Base-by-base conservation (phyloP, 2,329 filamentous ascomycete genomes). In the Sordariomycetes sp. region DNA sequence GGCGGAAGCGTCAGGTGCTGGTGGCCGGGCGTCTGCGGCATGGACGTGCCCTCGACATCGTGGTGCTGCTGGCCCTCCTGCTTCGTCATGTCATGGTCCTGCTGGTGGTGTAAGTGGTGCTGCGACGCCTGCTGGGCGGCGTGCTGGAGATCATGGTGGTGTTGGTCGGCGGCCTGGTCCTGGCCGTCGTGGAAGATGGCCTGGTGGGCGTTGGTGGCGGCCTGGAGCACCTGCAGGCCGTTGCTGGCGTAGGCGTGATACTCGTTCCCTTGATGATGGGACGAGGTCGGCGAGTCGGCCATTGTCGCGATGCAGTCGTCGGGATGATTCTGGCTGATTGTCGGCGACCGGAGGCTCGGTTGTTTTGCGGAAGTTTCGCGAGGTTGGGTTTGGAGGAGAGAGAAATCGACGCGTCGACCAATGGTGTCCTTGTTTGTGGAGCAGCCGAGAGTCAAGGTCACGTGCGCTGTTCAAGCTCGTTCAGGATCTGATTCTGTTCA, bases 221-320 rank as follows among this genome's bases (percentile, higher is more conserved):
- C 74, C 61, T 76, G 74, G 37, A 76, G 69, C 58, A 75, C 75
- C 62, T 75, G 72, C 53, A 76, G 69, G 37, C 74, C 73, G 64
- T 76, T 76, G 65, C 71, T 75, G 55, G 74, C 74, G 62, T 76
- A 76, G 59, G 68, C 71, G 66, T 76, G 74, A 37, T 57, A 58
- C 8, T 58, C 48, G 40, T 35, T 48, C 6, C 34, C 32, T 14
- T 35, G 20, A 20, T 32, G 53, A 22, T 28, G 34, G 11, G 53
- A 25, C 22, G 34, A 40, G 10, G 32, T 55, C 37, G 28, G 51
- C 51, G 51, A 57, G 34, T 58, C 57, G 20, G 50, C 57, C 57
- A 58, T 58, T 18, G 51, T 58, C 16, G 56, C 46, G 24, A 35
- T 58, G 48, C 37, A 28, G 16, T 18, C 18, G 56, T 58, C 48